A percentile compares a stretch with the other conserved stretches of the same genome.
phyloP scores from a whole-genome alignment of 2,329 filamentous ascomycete species.

The Pseudopyrenochaeta lycopersici region DNA sequence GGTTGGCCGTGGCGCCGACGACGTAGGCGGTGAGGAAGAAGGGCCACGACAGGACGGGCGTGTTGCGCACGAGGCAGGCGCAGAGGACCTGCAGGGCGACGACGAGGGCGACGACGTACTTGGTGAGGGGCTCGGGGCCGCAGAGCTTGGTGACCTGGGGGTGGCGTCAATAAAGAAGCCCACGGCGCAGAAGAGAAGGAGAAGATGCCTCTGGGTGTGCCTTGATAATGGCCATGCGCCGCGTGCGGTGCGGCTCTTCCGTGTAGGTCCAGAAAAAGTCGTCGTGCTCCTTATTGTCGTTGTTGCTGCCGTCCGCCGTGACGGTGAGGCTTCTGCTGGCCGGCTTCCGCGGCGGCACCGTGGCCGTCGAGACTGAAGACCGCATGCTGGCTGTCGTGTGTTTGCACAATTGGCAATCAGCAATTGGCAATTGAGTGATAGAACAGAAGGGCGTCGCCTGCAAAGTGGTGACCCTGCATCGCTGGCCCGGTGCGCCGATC shows the following conservation, averaged over 20 bases:
- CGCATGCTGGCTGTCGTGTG: slow-evolving; percentile 35
- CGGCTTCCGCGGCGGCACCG: slow-evolving; percentile 35
- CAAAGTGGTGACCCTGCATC: too few species aligned
- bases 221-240: slow-evolving; percentile 94
- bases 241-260: slow-evolving; percentile 92
- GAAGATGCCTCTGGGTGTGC: slow-evolving; percentile 87
- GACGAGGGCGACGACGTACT: slow-evolving; percentile 87
- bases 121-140: slow-evolving; percentile 93
- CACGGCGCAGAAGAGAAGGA: neutral
- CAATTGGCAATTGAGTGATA: too few species aligned
- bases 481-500: too few species aligned
- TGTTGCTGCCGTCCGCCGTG: slow-evolving; percentile 25
- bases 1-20: slow-evolving; percentile 93
- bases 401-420: too few species aligned
- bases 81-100: slow-evolving; percentile 81
- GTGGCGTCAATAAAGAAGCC: neutral
- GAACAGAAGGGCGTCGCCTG: too few species aligned
- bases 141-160: slow-evolving; percentile 91
- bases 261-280: slow-evolving; percentile 99
- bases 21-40: slow-evolving; percentile 91
- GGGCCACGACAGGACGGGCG: slow-evolving; percentile 80
- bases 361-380: slow-evolving; percentile 49
- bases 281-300: slow-evolving; percentile 49
- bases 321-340: slow-evolving; percentile 31
- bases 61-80: slow-evolving; percentile 79